Evolutionary conservation across 1,284 basidiomycete genomes (phyloP).

Genomic region (Rhodotorula sp.): DNA sequence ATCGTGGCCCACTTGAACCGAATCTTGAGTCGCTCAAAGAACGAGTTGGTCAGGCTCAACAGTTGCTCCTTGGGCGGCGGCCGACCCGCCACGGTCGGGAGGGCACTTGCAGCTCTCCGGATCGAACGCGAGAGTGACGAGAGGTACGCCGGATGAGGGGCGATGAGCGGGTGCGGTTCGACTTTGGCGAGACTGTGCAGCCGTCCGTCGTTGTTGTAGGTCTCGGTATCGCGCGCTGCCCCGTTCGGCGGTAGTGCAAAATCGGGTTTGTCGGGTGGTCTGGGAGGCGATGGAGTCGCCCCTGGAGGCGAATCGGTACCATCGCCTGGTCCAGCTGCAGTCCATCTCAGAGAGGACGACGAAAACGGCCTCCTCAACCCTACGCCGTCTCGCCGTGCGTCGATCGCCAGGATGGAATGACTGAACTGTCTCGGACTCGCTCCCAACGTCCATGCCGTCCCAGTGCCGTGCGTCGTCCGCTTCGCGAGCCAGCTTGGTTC

Average conservation of each 20-base stretch:
- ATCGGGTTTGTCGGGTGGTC: too few species aligned
- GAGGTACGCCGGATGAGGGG: slow-evolving; percentile 33
- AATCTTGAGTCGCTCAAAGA: slow-evolving; percentile 85
- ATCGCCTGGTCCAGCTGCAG: too few species aligned
- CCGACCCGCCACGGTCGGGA: slow-evolving; percentile 27
- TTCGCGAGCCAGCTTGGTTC: too few species aligned
- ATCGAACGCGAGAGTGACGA: slow-evolving; percentile 33
- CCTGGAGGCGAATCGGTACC: too few species aligned
- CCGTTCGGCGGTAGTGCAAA: not conserved
- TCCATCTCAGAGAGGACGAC: not conserved
- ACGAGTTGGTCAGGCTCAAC: slow-evolving; percentile 76
- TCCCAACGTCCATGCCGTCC: too few species aligned
- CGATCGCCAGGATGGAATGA: too few species aligned
- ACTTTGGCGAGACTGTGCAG: slow-evolving; percentile 11
- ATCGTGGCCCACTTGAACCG: slow-evolving; percentile 99
- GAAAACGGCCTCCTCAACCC: not conserved
- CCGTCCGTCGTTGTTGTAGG: too few species aligned
- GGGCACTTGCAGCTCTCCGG: slow-evolving; percentile 27
- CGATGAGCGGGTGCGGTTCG: slow-evolving; percentile 12
- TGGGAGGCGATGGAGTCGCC: too few species aligned
- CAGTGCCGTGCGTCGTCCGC: too few species aligned
- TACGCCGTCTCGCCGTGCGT: too few species aligned
- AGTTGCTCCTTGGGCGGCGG: slow-evolving; percentile 80
- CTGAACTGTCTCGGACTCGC: not conserved
- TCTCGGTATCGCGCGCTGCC: not conserved